Base-by-base conservation (phyloP, 148 eudicot genomes). In the Amaranthus cruentus region DNA sequence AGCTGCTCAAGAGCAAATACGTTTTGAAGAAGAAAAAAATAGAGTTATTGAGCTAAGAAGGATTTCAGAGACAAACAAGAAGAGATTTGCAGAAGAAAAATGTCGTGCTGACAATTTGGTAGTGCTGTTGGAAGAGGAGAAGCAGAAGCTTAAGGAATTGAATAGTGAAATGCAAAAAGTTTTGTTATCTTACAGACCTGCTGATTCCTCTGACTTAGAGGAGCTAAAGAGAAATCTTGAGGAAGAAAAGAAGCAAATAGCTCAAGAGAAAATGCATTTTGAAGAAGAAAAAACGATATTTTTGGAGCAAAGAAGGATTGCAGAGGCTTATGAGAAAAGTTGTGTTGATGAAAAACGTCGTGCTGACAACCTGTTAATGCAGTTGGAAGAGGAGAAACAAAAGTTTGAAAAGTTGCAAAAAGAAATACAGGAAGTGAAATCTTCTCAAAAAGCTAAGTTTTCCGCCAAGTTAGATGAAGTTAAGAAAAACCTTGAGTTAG, bases 231-330 rank as follows among this genome's bases (percentile, higher is more conserved):
- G 55, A 62, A 76, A 58, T 9, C 80, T 79, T 64, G 85, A 69
- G 71, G 65, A 73, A 55, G 84, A 82, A 52, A 81, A 71, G 64
- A 71, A 67, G 57, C 78, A 62, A 67, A 58, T 62, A 50, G 70
- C 15, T 12, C 47, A 9, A n/a, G 79, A 78, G 73, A 67, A 56
- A 50, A 66, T 68, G 28, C 63, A 75, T n/a, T 73, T 77, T 49
- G 78, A 75, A 42, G 75, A 77, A 80, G 86, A 82, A 69, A 83
- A 56, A 14, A 74, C 42, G 51, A 83, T 78, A 77, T 74, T 76
- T 77, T 81, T 78, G 12, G 89, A 83, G 63, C 63, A 60, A 60
- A 60, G 44, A 21, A 60, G 14, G 13, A 60, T 21, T 60, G 44
- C 77, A 12, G 82, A 76, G 44, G 67, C 59, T 38, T 57, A 75